A percentile compares a stretch with the other conserved stretches of the same genome.
Conservation (phyloP, 2,329 filamentous ascomycete genomes). For the Neonectria faginata region DNA sequence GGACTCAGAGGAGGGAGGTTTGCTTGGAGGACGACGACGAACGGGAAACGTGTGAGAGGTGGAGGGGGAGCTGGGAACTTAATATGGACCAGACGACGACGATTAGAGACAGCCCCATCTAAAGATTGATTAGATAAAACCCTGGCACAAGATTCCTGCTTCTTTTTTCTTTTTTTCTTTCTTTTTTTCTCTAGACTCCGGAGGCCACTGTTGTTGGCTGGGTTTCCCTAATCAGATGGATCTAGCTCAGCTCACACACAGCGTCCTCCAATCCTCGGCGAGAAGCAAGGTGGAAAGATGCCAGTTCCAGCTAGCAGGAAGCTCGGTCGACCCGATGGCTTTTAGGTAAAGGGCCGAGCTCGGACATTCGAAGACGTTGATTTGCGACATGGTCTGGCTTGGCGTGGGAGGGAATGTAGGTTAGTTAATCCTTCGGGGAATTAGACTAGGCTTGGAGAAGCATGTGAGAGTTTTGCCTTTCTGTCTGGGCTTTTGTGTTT, state of each 20-base stretch:
- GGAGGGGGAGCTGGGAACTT: conserved; percentile 13
- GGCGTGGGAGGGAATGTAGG: conserved; percentile 11
- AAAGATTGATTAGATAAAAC: conserved; percentile 30
- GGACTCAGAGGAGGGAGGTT: too few species aligned
- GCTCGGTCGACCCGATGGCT: conserved; percentile 17
- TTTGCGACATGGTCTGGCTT: conserved; percentile 12
- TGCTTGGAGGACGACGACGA: background rate
- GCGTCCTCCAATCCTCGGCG: too few species aligned
- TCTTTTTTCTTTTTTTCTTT: background rate
- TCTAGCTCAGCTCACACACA: background rate
- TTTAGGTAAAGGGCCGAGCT: conserved; percentile 23
- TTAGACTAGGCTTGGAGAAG: too few species aligned
- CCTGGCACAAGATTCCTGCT: background rate
- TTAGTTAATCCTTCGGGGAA: conserved; percentile 8
- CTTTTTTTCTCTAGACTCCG: background rate
- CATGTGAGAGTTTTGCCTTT: background rate
- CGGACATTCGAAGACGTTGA: conserved; percentile 18
- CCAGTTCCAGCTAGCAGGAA: background rate
- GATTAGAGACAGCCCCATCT: background rate
- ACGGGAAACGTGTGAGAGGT: background rate
- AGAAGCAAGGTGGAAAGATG: too few species aligned
- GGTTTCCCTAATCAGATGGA: conserved; percentile 25
- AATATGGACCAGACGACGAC: conserved; percentile 16
- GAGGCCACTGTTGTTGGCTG: too few species aligned
- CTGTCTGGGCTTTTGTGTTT: too few species aligned